These are phyloP conservation scores for Phytophthora brassicae DNA, from an alignment of 352 stramenopile species.

Conservation along the genomic window DNA sequence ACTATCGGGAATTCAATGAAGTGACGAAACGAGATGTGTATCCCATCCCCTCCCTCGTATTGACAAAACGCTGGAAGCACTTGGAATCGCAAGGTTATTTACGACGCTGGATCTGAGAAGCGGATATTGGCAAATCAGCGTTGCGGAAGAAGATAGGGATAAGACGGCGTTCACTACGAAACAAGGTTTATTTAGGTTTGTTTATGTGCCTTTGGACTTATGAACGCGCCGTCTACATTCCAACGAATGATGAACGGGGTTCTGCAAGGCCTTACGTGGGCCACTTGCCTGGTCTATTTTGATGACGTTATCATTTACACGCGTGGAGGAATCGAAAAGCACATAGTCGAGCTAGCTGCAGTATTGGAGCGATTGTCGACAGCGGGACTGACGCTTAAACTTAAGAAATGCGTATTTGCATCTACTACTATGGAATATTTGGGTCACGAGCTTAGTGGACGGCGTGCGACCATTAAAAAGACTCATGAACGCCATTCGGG, in stretches of 20 bases:
- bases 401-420: constrained; percentile 24
- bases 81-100: neutral
- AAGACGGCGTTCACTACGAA: constrained; percentile 26
- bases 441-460: neutral
- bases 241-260: constrained; percentile 29
- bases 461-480: neutral
- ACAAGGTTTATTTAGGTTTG: constrained; percentile 18
- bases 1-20: constrained; percentile 8
- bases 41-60: neutral
- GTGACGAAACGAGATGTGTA: constrained; percentile 8
- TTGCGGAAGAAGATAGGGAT: constrained; percentile 4
- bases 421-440: constrained; percentile 18
- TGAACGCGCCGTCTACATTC: constrained; percentile 26
- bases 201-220: constrained; percentile 21
- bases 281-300: constrained; percentile 26
- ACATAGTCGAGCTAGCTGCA: constrained; percentile 16
- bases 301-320: constrained; percentile 30
- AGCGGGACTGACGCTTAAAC: constrained; percentile 22
- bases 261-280: constrained; percentile 18
- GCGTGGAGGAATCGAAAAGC: constrained; percentile 6
- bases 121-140: constrained; percentile 17
- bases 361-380: constrained; percentile 21
- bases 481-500: neutral
- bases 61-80: neutral
- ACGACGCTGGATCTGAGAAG: neutral